Evolutionary conservation across 768 basidiomycete species (phyloP), one percentile per base, ranked within the genome.

Genomic region (Boletellus ananas): DNA sequence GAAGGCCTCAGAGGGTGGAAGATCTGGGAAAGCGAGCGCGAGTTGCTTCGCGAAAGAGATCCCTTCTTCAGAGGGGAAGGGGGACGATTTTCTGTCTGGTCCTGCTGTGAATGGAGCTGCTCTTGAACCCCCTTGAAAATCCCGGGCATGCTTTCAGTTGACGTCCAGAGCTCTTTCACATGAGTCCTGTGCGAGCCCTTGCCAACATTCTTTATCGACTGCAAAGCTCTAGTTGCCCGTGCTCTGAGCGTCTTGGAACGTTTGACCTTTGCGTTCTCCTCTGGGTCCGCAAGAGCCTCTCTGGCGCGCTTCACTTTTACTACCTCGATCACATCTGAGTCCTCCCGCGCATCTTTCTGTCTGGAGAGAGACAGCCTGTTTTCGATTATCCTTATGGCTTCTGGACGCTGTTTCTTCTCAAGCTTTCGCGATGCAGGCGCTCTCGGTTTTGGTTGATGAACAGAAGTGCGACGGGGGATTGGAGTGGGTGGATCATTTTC

Each of bases 311-410:
- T 71, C 50, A 84, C 75, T 59, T 80, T 82, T 34, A 84, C 70
- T 27, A 84, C 77, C 60, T 85, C 83, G 13, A 83, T 67, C 33
- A 84, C 74, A 56, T 82, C 81, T 34, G 60, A 64, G 48, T 68
- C 68, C 17, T 78, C 80, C 52, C 78, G 79, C 50, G 75, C 65
- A 14, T 69, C 74, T 35, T 60, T 63, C 45, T 49, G 55, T 31
- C 52, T 47, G 16, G 41, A 35, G 35, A 33, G 54, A 23, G 31
- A 63, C 50, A 45, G 48, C 52, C 52, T 58, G 27, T 52, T 52
- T 49, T 58, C 62, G 4, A 64, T 49, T 25, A 64, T 70, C 37
- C 43, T 54, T 23, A 68, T 18, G 27, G 57, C 47, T 40, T 62
- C 63, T 0, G 68, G 66, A 39, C 60, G 64, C 44, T 70, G 66